phyloP scores from a whole-genome alignment of 2,329 filamentous ascomycete species.

The Penicillium sp. region DNA sequence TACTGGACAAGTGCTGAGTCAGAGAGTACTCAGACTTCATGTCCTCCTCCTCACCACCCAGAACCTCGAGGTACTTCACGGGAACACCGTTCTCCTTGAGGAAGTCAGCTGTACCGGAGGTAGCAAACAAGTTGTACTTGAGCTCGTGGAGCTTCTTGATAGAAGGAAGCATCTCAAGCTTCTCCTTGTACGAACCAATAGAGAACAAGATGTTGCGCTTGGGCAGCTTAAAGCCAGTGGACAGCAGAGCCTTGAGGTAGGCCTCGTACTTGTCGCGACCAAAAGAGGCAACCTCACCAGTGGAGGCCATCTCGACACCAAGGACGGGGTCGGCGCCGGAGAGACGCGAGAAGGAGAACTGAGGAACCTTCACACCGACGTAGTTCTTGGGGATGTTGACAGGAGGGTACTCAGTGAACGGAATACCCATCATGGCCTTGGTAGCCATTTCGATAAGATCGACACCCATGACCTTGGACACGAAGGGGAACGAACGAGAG shows the following conservation, averaged over 20 bases:
- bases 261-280: conserved; percentile 95
- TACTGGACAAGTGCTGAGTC: conserved; percentile 94
- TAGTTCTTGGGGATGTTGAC: conserved; percentile 75
- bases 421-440: conserved; percentile 87
- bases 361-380: conserved; percentile 95
- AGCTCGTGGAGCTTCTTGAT: conserved; percentile 85
- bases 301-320: conserved; percentile 98
- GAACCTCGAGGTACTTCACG: conserved; percentile 89
- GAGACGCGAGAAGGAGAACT: conserved; percentile 97
- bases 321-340: conserved; percentile 94
- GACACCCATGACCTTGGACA: conserved; percentile 97
- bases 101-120: conserved; percentile 94
- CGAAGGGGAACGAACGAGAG: conserved; percentile 94
- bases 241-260: conserved; percentile 93
- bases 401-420: conserved; percentile 78
- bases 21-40: conserved; percentile 96
- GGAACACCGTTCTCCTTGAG: conserved; percentile 88
- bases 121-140: conserved; percentile 95
- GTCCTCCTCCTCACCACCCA: conserved; percentile 74
- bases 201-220: conserved; percentile 95
- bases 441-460: conserved; percentile 98
- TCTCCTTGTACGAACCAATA: conserved; percentile 96
- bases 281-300: conserved; percentile 96
- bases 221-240: conserved; percentile 93
- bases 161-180: conserved; percentile 93